Percentiles rank a stretch among this genome's conserved stretches.
Conservation (phyloP, 768 basidiomycete species). For the Russula griseocarnosa region DNA sequence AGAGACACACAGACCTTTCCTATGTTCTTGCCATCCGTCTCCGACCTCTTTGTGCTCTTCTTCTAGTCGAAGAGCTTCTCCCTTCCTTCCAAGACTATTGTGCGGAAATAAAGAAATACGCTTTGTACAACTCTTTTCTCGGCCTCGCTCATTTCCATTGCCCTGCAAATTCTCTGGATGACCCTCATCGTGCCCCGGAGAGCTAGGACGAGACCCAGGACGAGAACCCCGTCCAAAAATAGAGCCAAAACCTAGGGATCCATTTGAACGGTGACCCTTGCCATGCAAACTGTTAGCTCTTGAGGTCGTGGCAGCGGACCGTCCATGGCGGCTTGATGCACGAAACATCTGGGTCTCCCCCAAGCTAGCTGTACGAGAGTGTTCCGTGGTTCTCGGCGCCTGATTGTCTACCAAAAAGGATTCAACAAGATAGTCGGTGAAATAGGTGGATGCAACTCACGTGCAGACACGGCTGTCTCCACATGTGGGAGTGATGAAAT, state of each 20-base stretch:
- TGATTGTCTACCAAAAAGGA: background rate
- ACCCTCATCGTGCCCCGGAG: constrained; percentile 12
- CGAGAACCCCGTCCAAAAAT: constrained; percentile 18
- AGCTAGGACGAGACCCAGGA: too few species aligned
- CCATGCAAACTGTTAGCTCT: background rate
- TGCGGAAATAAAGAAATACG: constrained; percentile 34
- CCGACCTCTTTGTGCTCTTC: constrained; percentile 43
- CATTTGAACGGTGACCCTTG: constrained; percentile 3
- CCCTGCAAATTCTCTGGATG: constrained; percentile 31
- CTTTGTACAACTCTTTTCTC: constrained; percentile 26
- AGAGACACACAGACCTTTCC: constrained; percentile 55
- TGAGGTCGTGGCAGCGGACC: background rate
- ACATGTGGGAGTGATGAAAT: constrained; percentile 1
- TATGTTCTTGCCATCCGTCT: constrained; percentile 81
- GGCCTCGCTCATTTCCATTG: constrained; percentile 33
- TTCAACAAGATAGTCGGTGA: background rate
- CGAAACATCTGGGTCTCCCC: constrained; percentile 1
- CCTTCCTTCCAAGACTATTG: constrained; percentile 38
- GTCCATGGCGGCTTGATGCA: constrained; percentile 1
- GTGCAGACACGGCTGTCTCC: background rate
- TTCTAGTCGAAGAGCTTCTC: constrained; percentile 42
- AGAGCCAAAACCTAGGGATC: constrained; percentile 8
- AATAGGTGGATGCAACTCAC: background rate
- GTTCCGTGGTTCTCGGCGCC: background rate
- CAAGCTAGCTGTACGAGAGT: constrained; percentile 1